Conservation (phyloP, 805 yeast species). For the Saturnispora sekii region DNA sequence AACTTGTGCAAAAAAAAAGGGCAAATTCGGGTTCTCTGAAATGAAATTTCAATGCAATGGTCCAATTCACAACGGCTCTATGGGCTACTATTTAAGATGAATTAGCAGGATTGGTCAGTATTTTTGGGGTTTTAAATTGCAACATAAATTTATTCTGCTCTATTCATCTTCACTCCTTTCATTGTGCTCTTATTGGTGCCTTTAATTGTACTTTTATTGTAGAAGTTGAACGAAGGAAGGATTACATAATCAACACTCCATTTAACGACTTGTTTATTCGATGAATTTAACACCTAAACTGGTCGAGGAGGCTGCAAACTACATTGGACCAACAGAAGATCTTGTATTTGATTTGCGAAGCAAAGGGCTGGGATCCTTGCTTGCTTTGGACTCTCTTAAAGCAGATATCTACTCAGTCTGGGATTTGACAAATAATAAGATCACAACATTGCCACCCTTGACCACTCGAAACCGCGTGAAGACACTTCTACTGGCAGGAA, state of each 20-base stretch:
- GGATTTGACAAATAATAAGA: constrained; percentile 69
- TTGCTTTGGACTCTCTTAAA: constrained; percentile 21
- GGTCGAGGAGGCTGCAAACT: constrained; percentile 41
- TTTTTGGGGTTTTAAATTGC: too few species aligned
- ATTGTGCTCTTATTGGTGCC: too few species aligned
- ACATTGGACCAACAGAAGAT: constrained; percentile 37
- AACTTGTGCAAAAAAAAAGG: too few species aligned
- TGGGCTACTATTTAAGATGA: too few species aligned
- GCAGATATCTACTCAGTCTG: constrained; percentile 40
- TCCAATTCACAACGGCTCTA: too few species aligned
- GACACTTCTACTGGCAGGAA: constrained; percentile 53
- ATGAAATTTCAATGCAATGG: too few species aligned
- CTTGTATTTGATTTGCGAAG: constrained; percentile 33
- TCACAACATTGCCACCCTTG: constrained; percentile 43
- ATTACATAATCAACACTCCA: too few species aligned
- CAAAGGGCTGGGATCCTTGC: constrained; percentile 33
- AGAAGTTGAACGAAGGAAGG: neutral
- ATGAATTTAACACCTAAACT: constrained; percentile 52
- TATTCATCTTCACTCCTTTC: too few species aligned
- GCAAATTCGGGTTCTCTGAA: too few species aligned
- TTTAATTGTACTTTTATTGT: too few species aligned
- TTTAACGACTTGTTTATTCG: neutral
- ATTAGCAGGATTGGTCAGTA: too few species aligned
- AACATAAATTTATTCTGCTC: too few species aligned
- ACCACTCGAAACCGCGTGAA: constrained; percentile 36